Base-by-base conservation (phyloP, 345 rosid species). In the Clausena lansium region DNA sequence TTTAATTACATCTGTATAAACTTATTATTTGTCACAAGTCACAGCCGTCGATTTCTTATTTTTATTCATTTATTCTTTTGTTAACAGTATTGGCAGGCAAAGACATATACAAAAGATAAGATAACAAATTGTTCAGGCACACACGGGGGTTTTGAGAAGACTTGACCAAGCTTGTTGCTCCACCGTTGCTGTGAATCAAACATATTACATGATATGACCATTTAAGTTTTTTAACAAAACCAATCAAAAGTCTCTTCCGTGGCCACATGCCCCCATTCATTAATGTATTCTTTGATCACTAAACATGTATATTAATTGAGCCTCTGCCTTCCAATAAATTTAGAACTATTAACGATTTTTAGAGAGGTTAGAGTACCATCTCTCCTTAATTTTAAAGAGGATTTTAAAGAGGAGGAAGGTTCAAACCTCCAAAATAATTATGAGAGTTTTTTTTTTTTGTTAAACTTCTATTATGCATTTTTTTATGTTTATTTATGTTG, bases 71-170 rank as follows among this genome's bases (percentile, higher is more conserved):
- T 32, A 17, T 30, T 19, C 22, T 7, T 19, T 33, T 3, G 8
- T 62, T 32, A 33, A 64, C 60, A 45, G 50, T 17, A 52, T 52
- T 47, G 77, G 70, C 70, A 63, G 70, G 70, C 77, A 47, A 75
- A 63, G 67, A 57, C n/a, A 32, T 20, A 5, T 27, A 13, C 24
- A 47, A 41, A 45, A 32, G 70, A 74, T 62, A 74, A 74, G 60
- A 74, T 45, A 30, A 58, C 77, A 74, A 41, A 27, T 61, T 74
- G 57, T 9, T 25, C 4, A 19, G 25, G 32, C n/a, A 52, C 25
- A 32, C 17, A 35, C 15, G 58, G 24, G 52, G 60, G 14, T 47
- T 28, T 15, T 36, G 76, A 61, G 76, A 73, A 73, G 68, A 73
- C 57, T 73, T 38, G 68, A 36, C 39, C 32, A 41, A 15, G 28